Conservation (phyloP, 2,329 filamentous ascomycete species). For the Aspergillus jensenii region DNA sequence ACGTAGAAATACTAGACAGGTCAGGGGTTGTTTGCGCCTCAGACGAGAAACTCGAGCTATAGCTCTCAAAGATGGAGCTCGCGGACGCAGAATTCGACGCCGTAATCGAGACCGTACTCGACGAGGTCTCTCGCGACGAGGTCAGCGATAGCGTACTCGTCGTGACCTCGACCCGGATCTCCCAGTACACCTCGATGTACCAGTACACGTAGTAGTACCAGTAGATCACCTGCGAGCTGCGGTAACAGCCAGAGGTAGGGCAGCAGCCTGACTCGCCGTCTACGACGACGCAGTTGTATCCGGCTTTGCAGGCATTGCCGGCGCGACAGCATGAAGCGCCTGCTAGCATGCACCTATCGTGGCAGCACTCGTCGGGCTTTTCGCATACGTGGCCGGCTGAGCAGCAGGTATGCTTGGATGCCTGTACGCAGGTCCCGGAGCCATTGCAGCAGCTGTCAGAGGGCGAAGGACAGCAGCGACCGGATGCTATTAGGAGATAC, state of each 20-base stretch:
- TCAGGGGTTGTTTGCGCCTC: not conserved
- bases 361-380: not conserved
- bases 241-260: not conserved
- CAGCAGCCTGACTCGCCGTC: not conserved
- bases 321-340: not conserved
- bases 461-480: not conserved
- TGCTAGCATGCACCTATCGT: not conserved
- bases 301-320: not conserved
- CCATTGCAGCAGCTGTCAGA: not conserved
- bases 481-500: not conserved
- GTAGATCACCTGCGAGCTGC: not conserved
- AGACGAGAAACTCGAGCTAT: not conserved
- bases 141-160: not conserved
- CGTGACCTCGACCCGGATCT: not conserved
- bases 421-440: not conserved
- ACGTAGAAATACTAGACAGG: not conserved
- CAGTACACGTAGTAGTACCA: constrained; percentile 8
- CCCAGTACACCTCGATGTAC: constrained; percentile 1
- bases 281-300: not conserved
- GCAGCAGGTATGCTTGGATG: not conserved
- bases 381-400: not conserved
- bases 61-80: not conserved
- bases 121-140: not conserved
- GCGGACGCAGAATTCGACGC: not conserved
- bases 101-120: not conserved